Conservation (phyloP, 768 basidiomycete species). For the Crassisporium funariophilum region DNA sequence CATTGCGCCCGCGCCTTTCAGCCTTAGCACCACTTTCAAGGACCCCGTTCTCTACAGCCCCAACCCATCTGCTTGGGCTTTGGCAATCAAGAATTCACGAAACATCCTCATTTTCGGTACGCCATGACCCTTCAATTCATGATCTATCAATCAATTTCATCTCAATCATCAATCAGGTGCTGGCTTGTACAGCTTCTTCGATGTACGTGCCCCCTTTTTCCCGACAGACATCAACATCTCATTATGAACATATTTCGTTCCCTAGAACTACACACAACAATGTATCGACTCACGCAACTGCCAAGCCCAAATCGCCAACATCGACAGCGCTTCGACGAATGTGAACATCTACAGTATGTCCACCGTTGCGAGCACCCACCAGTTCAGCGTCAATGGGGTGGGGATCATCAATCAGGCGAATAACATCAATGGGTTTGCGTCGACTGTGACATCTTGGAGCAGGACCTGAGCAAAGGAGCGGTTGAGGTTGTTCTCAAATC, state of each 20-base stretch:
- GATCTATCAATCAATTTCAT: background rate
- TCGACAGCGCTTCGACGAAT: constrained; percentile 46
- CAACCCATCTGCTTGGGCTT: constrained; percentile 54
- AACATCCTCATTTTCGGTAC: constrained; percentile 67
- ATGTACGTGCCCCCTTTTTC: constrained; percentile 31
- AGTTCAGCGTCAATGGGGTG: constrained; percentile 49
- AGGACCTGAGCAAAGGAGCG: too few species aligned
- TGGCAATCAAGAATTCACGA: constrained; percentile 51
- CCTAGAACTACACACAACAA: constrained; percentile 57
- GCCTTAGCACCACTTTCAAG: constrained; percentile 39
- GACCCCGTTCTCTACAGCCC: constrained; percentile 54
- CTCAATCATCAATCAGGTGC: constrained; percentile 45
- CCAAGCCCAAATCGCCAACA: constrained; percentile 60
- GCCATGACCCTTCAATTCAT: constrained; percentile 5
- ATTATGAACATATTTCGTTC: too few species aligned
- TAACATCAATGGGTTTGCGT: constrained; percentile 59
- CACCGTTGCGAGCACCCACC: constrained; percentile 53
- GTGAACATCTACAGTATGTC: constrained; percentile 57
- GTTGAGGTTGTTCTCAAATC: too few species aligned
- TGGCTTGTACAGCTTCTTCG: constrained; percentile 72
- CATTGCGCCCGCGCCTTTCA: constrained; percentile 58
- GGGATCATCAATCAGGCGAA: constrained; percentile 46
- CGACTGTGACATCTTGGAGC: constrained; percentile 52
- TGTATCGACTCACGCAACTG: constrained; percentile 52
- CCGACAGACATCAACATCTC: background rate